These are phyloP conservation scores for Alternaria alternata DNA, from an alignment of 2,329 filamentous ascomycete genomes.

Conservation along the genomic window DNA sequence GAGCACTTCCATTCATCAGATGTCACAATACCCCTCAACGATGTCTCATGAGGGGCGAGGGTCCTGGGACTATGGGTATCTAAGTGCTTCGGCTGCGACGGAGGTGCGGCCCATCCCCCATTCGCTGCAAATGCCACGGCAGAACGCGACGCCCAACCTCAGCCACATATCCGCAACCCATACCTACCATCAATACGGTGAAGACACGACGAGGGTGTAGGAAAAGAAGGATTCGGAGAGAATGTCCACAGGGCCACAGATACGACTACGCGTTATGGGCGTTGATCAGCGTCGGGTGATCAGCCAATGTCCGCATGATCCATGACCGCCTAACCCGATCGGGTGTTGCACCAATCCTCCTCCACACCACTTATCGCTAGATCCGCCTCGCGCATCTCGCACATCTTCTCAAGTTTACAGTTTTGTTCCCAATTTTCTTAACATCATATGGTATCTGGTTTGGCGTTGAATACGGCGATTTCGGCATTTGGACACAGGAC, in stretches of 20 bases:
- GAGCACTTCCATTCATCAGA: conserved; percentile 40
- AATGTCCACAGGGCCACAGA: conserved; percentile 23
- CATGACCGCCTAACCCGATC: conserved; percentile 30
- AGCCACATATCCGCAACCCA: conserved; percentile 42
- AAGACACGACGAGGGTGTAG: conserved; percentile 50
- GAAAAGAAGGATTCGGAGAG: conserved; percentile 13
- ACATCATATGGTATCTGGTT: conserved; percentile 17
- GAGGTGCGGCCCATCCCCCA: conserved; percentile 39
- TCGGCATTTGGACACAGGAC: conserved; percentile 30
- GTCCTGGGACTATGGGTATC: conserved; percentile 50
- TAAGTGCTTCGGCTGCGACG: conserved; percentile 36
- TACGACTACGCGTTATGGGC: conserved; percentile 30
- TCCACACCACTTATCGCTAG: conserved; percentile 38
- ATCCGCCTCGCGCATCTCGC: conserved; percentile 36
- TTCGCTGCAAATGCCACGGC: conserved; percentile 45
- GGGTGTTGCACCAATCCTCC: conserved; percentile 25
- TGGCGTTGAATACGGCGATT: conserved; percentile 26
- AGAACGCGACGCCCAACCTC: conserved; percentile 41
- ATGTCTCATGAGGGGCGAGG: conserved; percentile 42
- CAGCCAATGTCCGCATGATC: conserved; percentile 44
- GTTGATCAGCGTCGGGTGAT: conserved; percentile 44
- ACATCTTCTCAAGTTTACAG: conserved; percentile 18
- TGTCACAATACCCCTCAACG: conserved; percentile 44
- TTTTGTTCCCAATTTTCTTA: conserved; percentile 13
- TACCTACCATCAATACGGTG: conserved; percentile 48